These are phyloP conservation scores for Boletus reticuloceps DNA, from an alignment of 768 basidiomycete genomes.

Conservation along the genomic window DNA sequence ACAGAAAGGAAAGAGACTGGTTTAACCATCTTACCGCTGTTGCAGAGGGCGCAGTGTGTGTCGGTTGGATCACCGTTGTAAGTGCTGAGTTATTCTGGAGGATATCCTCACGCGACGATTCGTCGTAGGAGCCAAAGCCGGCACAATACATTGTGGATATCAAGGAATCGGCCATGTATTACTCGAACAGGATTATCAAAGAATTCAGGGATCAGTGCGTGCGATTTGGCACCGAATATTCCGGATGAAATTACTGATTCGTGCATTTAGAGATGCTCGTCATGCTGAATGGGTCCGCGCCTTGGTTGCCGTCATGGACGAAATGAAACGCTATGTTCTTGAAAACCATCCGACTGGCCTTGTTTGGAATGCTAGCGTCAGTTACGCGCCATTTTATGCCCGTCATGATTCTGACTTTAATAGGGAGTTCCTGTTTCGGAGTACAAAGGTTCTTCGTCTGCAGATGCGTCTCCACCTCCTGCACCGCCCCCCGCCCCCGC, in stretches of 20 bases:
- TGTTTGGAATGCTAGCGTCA: slow-evolving; percentile 82
- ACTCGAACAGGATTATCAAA: slow-evolving; percentile 85
- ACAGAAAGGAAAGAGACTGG: slow-evolving; percentile 79
- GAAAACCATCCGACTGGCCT: slow-evolving; percentile 86
- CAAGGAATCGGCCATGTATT: slow-evolving; percentile 86
- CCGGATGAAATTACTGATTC: slow-evolving; percentile 2
- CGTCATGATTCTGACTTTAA: neutral
- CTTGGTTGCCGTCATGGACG: slow-evolving; percentile 70
- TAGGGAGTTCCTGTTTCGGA: slow-evolving; percentile 60
- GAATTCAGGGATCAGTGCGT: slow-evolving; percentile 90
- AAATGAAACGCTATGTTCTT: slow-evolving; percentile 76
- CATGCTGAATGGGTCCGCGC: slow-evolving; percentile 87
- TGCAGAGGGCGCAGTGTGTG: slow-evolving; percentile 75
- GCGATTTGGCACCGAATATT: neutral
- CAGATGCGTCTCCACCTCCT: slow-evolving; percentile 32
- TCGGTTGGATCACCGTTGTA: slow-evolving; percentile 88
- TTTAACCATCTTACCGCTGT: slow-evolving; percentile 75
- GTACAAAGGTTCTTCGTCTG: slow-evolving; percentile 40
- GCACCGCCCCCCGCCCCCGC: slow-evolving; percentile 36
- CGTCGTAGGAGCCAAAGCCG: slow-evolving; percentile 65
- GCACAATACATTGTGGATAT: slow-evolving; percentile 75
- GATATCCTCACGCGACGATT: neutral
- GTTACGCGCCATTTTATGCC: slow-evolving; percentile 9
- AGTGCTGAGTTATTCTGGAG: slow-evolving; percentile 28
- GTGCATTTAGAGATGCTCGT: slow-evolving; percentile 65